Base-by-base conservation (phyloP, 2,329 filamentous ascomycete species). In the Neoarthrinium moseri region DNA sequence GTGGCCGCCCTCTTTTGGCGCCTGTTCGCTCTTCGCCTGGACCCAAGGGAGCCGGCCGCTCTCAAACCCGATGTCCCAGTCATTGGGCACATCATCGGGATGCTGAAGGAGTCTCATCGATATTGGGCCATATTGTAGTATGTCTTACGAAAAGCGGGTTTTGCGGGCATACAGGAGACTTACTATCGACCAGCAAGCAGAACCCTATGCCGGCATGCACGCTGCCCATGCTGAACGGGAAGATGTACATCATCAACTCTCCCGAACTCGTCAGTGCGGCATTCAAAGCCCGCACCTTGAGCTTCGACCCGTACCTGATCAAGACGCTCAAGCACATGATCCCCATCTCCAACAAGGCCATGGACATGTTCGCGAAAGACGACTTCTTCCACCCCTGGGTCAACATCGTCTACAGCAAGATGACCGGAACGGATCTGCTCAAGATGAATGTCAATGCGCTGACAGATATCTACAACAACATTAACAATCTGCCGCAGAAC, bases 31-130 rank as follows among this genome's bases (percentile, higher is more conserved):
- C 24, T 33, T 13, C 33, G 27, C 6, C 15, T 39, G 7, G 43
- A 45, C 13, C 10, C 18, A 5, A 33, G 22, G 18, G 74, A 77
- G 46, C 74, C 74, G 7, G 70, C 71, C 4, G 46, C 68, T 0
- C 22, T 75, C 20, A 63, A 64, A 20, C 60, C 69, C 0, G 59
- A 35, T 13, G 61, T 77, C 26, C 74, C 74, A 1, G 58, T 70
- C 23, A 51, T 77, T 32, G 74, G 74, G 2, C 74, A 77, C 50
- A 60, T 75, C 17, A 55, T 77, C 22, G 68, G 69, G 7, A 60
- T 75, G 52, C 50, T 73, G 30, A 53, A 58, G 35, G 56, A 63
- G 39, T 61, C 66, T 38, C 56, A 62, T 27, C 55, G 59, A 40
- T 74, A 73, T 45, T 58, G 65, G 42, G 50, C 56, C 15, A 63